Evolutionary conservation across 768 basidiomycete species (phyloP).

Genomic region (Naematelia aurantialba): DNA sequence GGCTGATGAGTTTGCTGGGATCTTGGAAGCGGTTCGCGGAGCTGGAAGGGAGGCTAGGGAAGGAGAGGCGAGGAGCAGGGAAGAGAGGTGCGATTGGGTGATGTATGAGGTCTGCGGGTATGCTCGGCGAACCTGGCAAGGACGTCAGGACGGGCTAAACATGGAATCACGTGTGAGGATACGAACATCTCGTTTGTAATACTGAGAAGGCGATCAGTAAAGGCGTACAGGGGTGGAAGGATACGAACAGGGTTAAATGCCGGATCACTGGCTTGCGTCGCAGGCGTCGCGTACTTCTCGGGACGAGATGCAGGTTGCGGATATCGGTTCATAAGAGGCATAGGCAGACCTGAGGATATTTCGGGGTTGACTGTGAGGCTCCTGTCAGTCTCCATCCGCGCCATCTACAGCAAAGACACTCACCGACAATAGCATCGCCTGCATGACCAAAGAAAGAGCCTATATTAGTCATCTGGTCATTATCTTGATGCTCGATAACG

Average conservation of each 20-base stretch:
- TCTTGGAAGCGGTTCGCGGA: conserved; percentile 55
- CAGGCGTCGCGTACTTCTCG: conserved; percentile 80
- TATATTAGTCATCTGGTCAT: background rate
- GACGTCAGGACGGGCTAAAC: too few relatives aligned
- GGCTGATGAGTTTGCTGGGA: conserved; percentile 22
- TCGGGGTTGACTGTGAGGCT: conserved; percentile 72
- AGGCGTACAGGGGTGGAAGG: conserved; percentile 1
- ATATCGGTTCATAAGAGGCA: conserved; percentile 67
- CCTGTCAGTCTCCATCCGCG: too few relatives aligned
- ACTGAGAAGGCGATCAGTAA: conserved; percentile 48
- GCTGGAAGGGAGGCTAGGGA: conserved; percentile 44
- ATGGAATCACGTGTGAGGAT: background rate
- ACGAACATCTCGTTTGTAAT: conserved; percentile 88
- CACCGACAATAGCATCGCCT: conserved; percentile 71
- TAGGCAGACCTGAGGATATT: conserved; percentile 84
- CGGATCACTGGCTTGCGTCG: conserved; percentile 68
- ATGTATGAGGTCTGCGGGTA: conserved; percentile 90
- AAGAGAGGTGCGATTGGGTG: conserved; percentile 75
- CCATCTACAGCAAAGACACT: too few relatives aligned
- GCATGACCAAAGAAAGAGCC: conserved; percentile 10
- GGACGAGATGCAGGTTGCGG: conserved; percentile 85
- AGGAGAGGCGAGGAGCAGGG: conserved; percentile 76
- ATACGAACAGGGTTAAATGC: conserved; percentile 38
- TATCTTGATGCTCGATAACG: conserved; percentile 39
- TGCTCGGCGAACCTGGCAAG: conserved; percentile 56